Evolutionary conservation across 2,329 filamentous ascomycete genomes (phyloP).

Genomic region (Penicillium janthinellum): DNA sequence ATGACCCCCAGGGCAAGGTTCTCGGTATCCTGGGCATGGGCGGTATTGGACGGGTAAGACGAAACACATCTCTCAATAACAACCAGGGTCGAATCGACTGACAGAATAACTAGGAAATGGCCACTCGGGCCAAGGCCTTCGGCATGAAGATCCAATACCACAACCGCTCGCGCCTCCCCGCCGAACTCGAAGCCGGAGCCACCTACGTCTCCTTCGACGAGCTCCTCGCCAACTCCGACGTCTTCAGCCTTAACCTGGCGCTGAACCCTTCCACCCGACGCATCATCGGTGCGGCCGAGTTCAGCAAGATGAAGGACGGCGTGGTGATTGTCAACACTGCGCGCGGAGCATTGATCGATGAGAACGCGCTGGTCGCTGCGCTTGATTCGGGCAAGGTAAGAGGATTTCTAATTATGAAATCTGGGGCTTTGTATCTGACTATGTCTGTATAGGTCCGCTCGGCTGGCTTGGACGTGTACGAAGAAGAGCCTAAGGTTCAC

Average conservation of each 20-base stretch:
- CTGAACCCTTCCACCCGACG: slow-evolving; percentile 49
- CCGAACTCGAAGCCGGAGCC: slow-evolving; percentile 45
- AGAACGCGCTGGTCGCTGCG: slow-evolving; percentile 49
- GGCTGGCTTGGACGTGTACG: slow-evolving; percentile 51
- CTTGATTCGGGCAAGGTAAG: slow-evolving; percentile 48
- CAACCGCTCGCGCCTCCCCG: slow-evolving; percentile 46
- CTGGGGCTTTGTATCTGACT: neutral
- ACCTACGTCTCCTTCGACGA: slow-evolving; percentile 51
- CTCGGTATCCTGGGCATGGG: slow-evolving; percentile 53
- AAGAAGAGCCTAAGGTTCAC: slow-evolving; percentile 51
- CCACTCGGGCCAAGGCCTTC: slow-evolving; percentile 47
- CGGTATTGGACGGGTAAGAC: slow-evolving; percentile 48
- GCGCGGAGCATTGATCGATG: slow-evolving; percentile 49
- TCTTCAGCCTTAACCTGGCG: slow-evolving; percentile 50
- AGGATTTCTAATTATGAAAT: neutral
- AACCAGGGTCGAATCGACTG: neutral
- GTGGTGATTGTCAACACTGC: slow-evolving; percentile 50
- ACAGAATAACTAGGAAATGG: slow-evolving; percentile 44
- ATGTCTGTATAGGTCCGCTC: slow-evolving; percentile 38
- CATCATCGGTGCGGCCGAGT: slow-evolving; percentile 50
- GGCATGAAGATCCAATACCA: slow-evolving; percentile 53
- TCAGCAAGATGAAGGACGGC: slow-evolving; percentile 49
- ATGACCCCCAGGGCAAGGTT: slow-evolving; percentile 49
- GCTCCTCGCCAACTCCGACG: slow-evolving; percentile 48
- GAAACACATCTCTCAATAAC: neutral